A percentile compares a stretch with the other conserved stretches of the same genome.
Evolutionary conservation across 495 filamentous ascomycete genomes (phyloP).

Genomic region (Sporormia fimetaria): DNA sequence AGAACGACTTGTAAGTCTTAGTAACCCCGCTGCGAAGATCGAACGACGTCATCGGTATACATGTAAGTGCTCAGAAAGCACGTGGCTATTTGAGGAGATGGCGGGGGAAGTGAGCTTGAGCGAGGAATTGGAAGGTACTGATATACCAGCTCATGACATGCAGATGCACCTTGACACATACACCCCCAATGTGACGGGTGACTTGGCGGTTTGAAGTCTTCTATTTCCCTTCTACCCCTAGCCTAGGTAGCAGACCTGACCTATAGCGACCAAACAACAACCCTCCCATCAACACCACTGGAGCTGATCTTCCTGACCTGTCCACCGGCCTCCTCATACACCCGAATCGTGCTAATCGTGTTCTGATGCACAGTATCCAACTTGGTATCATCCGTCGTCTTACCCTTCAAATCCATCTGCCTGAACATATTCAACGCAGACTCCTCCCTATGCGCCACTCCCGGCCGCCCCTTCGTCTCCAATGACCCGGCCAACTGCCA

Average conservation of each 20-base stretch:
- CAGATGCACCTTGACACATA: not conserved
- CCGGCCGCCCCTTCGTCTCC: conserved; percentile 48
- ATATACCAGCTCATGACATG: not conserved
- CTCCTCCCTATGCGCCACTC: conserved; percentile 54
- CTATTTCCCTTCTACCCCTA: not conserved
- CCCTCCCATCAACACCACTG: conserved; percentile 85
- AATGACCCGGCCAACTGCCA: conserved; percentile 81
- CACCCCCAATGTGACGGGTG: not conserved
- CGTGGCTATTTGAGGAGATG: no score
- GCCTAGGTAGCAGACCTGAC: not conserved
- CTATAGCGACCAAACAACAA: conserved; percentile 64
- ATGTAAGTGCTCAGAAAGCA: no score
- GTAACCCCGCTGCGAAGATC: no score
- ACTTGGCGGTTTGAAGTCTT: not conserved
- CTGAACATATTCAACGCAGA: conserved; percentile 97
- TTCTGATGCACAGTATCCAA: conserved; percentile 96
- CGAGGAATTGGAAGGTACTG: no score
- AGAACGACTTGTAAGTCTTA: no score
- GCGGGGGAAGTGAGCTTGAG: no score
- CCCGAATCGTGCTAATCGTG: conserved; percentile 73
- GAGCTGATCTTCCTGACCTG: conserved; percentile 72
- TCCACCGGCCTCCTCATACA: conserved; percentile 55
- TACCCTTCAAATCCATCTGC: conserved; percentile 96
- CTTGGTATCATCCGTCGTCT: conserved; percentile 76
- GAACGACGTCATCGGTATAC: no score